These are phyloP conservation scores for Spizellomyces sp. DNA, from an alignment of 192 early-diverging fungal genomes.

Conservation along the genomic window DNA sequence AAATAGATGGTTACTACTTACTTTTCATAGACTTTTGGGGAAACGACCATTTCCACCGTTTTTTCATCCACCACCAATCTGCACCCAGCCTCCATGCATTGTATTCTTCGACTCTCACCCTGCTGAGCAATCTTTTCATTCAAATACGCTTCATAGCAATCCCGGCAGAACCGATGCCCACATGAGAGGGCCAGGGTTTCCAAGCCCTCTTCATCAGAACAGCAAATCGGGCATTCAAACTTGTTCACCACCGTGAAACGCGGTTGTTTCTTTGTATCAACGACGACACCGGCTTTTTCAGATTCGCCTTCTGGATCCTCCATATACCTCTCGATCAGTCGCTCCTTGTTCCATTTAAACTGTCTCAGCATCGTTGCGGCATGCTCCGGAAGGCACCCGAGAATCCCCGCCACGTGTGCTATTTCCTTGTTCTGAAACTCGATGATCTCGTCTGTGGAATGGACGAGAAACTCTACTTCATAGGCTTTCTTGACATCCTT, in stretches of 20 bases:
- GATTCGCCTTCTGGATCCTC: slow-evolving; percentile 68
- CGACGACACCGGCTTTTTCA: slow-evolving; percentile 70
- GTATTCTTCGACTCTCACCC: slow-evolving; percentile 86
- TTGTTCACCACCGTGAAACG: slow-evolving; percentile 29
- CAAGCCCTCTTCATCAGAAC: slow-evolving; percentile 56
- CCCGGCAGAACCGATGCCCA: slow-evolving; percentile 83
- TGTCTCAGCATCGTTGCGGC: slow-evolving; percentile 76
- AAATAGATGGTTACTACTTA: slow-evolving; percentile 43
- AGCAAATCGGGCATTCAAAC: slow-evolving; percentile 94
- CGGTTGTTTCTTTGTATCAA: slow-evolving; percentile 43
- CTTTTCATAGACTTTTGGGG: slow-evolving; percentile 56
- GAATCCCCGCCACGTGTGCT: slow-evolving; percentile 70
- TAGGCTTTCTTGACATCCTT: slow-evolving; percentile 65
- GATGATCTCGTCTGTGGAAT: slow-evolving; percentile 61
- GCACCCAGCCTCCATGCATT: slow-evolving; percentile 80
- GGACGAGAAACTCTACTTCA: slow-evolving; percentile 75
- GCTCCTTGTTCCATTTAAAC: slow-evolving; percentile 88
- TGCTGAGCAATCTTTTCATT: slow-evolving; percentile 83
- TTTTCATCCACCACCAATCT: slow-evolving; percentile 79
- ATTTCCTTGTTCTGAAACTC: slow-evolving; percentile 67
- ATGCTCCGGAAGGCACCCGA: slow-evolving; percentile 67
- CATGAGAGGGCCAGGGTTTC: slow-evolving; percentile 79
- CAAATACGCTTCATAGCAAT: slow-evolving; percentile 87
- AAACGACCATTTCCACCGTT: slow-evolving; percentile 73
- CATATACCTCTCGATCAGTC: slow-evolving; percentile 74